Evolutionary conservation across 352 stramenopile species (phyloP).

Genomic region (Phytophthora fragariae): DNA sequence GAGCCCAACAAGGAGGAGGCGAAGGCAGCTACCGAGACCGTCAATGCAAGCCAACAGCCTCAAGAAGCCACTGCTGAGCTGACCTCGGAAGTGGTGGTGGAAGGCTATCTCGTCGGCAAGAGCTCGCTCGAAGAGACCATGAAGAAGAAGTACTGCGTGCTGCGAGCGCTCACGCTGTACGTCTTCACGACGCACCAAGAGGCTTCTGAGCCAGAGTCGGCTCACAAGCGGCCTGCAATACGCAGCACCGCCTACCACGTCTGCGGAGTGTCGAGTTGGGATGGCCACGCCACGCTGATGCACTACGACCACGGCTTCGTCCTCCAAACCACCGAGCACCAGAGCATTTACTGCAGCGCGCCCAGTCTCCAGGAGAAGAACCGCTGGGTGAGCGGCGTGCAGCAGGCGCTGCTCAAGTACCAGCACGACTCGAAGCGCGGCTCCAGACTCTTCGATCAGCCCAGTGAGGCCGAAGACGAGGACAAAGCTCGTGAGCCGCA

Average conservation of each 20-base stretch:
- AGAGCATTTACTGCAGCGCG: constrained; percentile 75
- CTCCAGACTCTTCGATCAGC: constrained; percentile 25
- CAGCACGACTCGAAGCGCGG: constrained; percentile 29
- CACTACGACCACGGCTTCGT: constrained; percentile 81
- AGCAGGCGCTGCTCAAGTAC: constrained; percentile 50
- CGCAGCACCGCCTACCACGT: constrained; percentile 37
- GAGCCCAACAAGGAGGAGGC: constrained; percentile 15
- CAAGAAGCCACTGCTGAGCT: neutral
- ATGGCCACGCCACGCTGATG: constrained; percentile 65
- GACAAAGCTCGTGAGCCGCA: constrained; percentile 1
- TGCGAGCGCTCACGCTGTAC: constrained; percentile 51
- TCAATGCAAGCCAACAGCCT: neutral
- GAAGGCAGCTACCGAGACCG: neutral
- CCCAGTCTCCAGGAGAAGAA: constrained; percentile 67
- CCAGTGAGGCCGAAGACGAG: constrained; percentile 38
- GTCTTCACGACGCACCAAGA: constrained; percentile 57
- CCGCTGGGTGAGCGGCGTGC: constrained; percentile 69
- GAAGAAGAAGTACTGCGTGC: constrained; percentile 73
- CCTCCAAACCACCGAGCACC: constrained; percentile 60
- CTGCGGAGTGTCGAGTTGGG: constrained; percentile 64
- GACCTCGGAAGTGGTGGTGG: constrained; percentile 40
- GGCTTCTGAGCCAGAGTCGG: constrained; percentile 1
- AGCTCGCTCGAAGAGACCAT: constrained; percentile 46
- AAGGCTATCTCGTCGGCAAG: constrained; percentile 68
- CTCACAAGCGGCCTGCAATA: neutral